Base-by-base conservation (phyloP, 768 basidiomycete genomes). In the Cystofilobasidium bisporidii region DNA sequence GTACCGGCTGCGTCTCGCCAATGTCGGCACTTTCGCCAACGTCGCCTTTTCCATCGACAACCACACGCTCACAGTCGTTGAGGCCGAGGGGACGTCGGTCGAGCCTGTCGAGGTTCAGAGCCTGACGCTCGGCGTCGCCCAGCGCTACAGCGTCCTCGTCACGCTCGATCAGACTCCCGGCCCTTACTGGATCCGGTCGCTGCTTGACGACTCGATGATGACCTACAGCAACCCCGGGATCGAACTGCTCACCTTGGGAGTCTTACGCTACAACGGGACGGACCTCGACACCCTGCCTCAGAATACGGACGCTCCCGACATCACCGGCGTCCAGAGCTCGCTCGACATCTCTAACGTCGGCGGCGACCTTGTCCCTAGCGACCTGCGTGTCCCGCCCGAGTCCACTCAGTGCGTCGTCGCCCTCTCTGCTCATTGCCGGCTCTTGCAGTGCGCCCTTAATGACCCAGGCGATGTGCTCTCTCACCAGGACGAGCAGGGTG, bases 141-240 rank as follows among this genome's bases (percentile, higher is more conserved):
- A 83, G 75, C 78, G 82, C 50, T 82, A 82, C 71, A 80, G 79
- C n/a, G 82, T 80, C 40, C 75, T 83, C 45, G 72, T 83, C 20
- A 70, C 69, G 28, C 79, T 81, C 41, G 79, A 81, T 67, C 76
- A 76, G 67, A 79, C 78, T 9, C 40, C 57, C 17, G 77, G 76
- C 26, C 70, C 72, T 53, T 79, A 74, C 71, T 79, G 70, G 70
- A 48, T 70, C 30, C 56, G 56, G 11, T 32, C 26, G 22, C 28
- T 3, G 24, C 32, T 69, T 20, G 22, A 63, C 2, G 8, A 24
- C 18, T 26, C 18, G n/a, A 64, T 57, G 63, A 22, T 56, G 32
- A 32, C 28, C 32, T 59, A 64, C 43, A 41, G 41, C 36, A 64
- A 57, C 56, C 63, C 63, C 2, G 32, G 30, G 1, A 24, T 64